Conservation (phyloP, 2,329 filamentous ascomycete species). For the Cladosporium sp. region DNA sequence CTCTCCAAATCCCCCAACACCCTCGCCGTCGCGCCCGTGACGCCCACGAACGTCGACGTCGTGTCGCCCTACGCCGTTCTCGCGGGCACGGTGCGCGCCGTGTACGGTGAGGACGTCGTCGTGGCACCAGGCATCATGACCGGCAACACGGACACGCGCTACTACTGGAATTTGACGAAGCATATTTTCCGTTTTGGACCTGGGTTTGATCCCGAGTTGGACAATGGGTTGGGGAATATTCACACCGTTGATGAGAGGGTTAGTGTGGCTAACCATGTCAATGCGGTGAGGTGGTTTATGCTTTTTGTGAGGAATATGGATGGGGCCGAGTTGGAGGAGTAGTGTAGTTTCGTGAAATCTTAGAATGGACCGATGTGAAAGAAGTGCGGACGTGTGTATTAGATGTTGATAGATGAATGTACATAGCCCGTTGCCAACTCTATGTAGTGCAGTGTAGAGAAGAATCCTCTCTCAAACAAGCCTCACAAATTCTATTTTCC, state of each 20-base stretch:
- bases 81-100: constrained; percentile 39
- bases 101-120: constrained; percentile 40
- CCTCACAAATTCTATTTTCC: no score
- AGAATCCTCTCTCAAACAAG: no score
- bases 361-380: no score
- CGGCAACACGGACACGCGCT: constrained; percentile 33
- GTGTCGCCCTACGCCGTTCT: constrained; percentile 31
- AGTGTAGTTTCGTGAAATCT: no score
- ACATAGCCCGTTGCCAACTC: no score
- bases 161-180: constrained; percentile 32
- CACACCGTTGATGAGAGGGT: constrained; percentile 32
- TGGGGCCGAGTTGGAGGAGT: constrained; percentile 32
- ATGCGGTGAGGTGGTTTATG: constrained; percentile 41
- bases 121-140: constrained; percentile 34
- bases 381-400: no score
- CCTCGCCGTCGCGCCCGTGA: constrained; percentile 31
- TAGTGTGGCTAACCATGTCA: constrained; percentile 38
- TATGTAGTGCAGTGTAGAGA: no score
- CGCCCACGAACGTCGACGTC: constrained; percentile 33
- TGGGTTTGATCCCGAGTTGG: constrained; percentile 28
- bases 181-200: constrained; percentile 35
- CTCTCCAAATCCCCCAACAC: constrained; percentile 23
- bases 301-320: constrained; percentile 43
- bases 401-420: no score
- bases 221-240: constrained; percentile 27